phyloP scores from a whole-genome alignment of 345 rosid genomes.

The Acer yangbiense region DNA sequence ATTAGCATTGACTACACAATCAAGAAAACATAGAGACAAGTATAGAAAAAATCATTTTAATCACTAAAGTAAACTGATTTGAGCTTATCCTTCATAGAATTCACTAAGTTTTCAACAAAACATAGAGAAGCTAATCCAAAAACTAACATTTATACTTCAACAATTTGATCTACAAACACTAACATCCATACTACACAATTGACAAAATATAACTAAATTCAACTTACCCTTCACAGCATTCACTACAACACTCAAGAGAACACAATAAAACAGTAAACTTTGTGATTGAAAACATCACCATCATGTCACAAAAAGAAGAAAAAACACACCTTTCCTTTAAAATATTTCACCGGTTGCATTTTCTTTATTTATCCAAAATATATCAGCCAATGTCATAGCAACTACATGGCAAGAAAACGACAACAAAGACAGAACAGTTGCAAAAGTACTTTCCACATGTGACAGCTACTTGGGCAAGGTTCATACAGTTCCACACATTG shows the following conservation, averaged over 20 bases:
- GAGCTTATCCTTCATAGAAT: not conserved
- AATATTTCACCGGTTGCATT: not conserved
- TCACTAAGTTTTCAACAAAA: not conserved
- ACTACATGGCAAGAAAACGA: not conserved
- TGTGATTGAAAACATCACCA: not conserved
- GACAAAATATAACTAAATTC: not conserved
- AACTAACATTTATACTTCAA: not conserved
- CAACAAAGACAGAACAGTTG: not conserved
- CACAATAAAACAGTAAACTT: not conserved
- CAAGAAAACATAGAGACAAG: not conserved
- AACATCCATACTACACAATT: not conserved
- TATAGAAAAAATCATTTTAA: not conserved
- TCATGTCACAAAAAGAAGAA: not conserved
- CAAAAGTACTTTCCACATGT: not conserved
- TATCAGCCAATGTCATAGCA: not conserved
- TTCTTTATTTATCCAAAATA: not conserved
- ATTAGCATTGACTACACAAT: not conserved
- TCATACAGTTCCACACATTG: not conserved
- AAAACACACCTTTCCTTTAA: conserved; percentile 39
- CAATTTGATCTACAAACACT: not conserved
- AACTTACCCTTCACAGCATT: not conserved
- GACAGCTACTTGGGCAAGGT: no score
- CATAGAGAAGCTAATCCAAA: not conserved
- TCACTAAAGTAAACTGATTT: not conserved
- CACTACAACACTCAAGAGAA: not conserved